Evolutionary conservation across 805 yeast genomes (phyloP), one percentile per base, ranked within the genome.

Genomic region (Candida sakaeoensis): DNA sequence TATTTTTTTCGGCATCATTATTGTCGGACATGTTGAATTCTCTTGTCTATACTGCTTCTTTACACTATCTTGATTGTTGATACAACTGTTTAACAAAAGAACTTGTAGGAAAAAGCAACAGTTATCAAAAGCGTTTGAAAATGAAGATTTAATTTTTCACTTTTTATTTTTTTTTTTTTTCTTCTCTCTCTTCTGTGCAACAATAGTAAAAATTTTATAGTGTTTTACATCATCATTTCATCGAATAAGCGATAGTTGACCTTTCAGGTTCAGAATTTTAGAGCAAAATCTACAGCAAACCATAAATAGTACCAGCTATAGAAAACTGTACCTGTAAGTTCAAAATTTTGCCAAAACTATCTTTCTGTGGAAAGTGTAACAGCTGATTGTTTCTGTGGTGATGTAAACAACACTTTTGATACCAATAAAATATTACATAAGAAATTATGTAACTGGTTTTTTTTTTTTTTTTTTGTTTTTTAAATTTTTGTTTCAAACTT

Each of bases 1-100:
- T 91, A 72, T 90, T 91, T 72, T 86, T 89, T 62, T 93, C 99
- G 39, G 95, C 93, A 51, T 88, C 95, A 45, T 80, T 72, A 52
- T 80, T 34, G 9, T 34, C 37, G 15, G 36, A 33, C 37, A 34
- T 34, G 5, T 34, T 25, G 26, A 17, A 7, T 14, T 28, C 4
- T 28, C 15, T 12, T 26, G 8, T 13, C n/a, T 26, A 12, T 6
- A 5, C n/a, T 12, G n/a, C n/a, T 26, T 13, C 5, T 26, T 26
- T 6, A 10, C n/a, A 6, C 15, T 26, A 5, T 26, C n/a, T 26
- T 21, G n/a, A n/a, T n/a, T n/a, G n/a, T n/a, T n/a, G n/a, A n/a
- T n/a, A n/a, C 6, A 21, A 21, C 9, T 21, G 24, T 21, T 21
- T 21, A 21, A 21, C 24, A 21, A 21, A 7, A 21, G n/a, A 21